Base-by-base conservation (phyloP, 441 rosid species). In the Manihot esculenta region DNA sequence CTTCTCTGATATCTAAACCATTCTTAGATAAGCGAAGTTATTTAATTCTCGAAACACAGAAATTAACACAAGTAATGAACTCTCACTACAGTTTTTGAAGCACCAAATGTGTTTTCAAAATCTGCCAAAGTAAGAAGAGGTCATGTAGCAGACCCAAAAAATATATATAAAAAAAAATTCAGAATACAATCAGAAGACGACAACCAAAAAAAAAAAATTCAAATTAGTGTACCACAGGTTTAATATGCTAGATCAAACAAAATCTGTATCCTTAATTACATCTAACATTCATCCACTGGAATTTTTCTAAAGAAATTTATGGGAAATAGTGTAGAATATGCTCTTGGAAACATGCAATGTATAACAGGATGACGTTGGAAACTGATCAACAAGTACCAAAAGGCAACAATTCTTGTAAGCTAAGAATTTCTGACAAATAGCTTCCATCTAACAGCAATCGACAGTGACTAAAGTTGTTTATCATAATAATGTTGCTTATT, bases 1-100 rank as follows among this genome's bases (percentile, higher is more conserved):
- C 56, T 73, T 73, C 51, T 49, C 67, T 24, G 17, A 62, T 60
- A 7, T 38, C 42, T 38, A 9, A 38, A 38, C 64, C 51, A n/a
- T n/a, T 69, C 33, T 26, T 18, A 12, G 55, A 63, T 57, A 65
- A 68, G 62, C 13, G 55, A 75, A 17, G 45, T 11, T 38, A 7
- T 48, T 58, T 12, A 10, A 72, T 53, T 27, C 47, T 45, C 50
- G 26, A 27, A n/a, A 23, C 1, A 27, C 24, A 64, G n/a, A 51
- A 44, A 42, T 62, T 13, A 41, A 17, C 23, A 62, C 38, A 64
- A 47, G 44, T 38, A 13, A 33, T 30, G 15, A 26, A 5, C 24
- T 48, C 47, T 21, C 4, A 24, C 7, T 61, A 41, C 2, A 35
- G 13, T 38, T 68, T 51, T 20, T 35, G 41, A 2, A 3, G 21